Evolutionary conservation across 345 rosid species (phyloP).

Genomic region (Camelina hispida): DNA sequence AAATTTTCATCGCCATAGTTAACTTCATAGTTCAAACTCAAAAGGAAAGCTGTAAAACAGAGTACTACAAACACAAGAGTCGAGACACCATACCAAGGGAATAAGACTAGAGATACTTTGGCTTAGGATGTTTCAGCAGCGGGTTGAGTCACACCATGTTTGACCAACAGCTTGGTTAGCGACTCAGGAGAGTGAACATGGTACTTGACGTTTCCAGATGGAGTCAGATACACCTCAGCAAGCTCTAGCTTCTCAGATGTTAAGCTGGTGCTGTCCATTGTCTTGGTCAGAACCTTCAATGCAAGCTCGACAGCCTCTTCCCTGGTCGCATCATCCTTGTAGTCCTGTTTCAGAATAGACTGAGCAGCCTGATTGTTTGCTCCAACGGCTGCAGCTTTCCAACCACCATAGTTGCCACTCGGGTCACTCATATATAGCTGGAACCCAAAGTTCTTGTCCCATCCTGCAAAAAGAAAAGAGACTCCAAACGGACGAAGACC

Average conservation of each 20-base stretch:
- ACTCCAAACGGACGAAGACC: conserved; percentile 98
- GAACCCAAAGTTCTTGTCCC: conserved; percentile 93
- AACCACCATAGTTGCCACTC: conserved; percentile 91
- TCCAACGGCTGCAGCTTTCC: conserved; percentile 97
- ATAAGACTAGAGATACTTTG: neutral
- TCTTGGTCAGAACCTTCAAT: conserved; percentile 89
- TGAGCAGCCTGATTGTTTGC: conserved; percentile 99
- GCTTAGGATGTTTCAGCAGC: conserved; percentile 65
- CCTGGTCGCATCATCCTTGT: conserved; percentile 84
- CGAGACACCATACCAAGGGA: neutral
- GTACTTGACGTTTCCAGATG: conserved; percentile 85
- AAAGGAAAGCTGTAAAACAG: conserved; percentile 11
- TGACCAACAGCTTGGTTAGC: conserved; percentile 75
- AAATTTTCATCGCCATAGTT: conserved; percentile 20
- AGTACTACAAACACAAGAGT: conserved; percentile 31
- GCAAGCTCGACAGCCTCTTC: conserved; percentile 94
- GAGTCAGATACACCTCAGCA: conserved; percentile 79
- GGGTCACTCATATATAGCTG: conserved; percentile 98
- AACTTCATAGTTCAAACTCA: conserved; percentile 23
- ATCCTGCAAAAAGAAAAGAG: conserved; percentile 90
- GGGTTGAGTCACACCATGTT: conserved; percentile 84
- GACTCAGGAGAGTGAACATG: conserved; percentile 81
- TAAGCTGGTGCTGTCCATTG: conserved; percentile 98
- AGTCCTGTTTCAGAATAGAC: conserved; percentile 95
- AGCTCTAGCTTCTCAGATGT: conserved; percentile 94